Evolutionary conservation across 331 rosid species (phyloP), one percentile per base, ranked within the genome.

Genomic region (Pyracantha coccinea): DNA sequence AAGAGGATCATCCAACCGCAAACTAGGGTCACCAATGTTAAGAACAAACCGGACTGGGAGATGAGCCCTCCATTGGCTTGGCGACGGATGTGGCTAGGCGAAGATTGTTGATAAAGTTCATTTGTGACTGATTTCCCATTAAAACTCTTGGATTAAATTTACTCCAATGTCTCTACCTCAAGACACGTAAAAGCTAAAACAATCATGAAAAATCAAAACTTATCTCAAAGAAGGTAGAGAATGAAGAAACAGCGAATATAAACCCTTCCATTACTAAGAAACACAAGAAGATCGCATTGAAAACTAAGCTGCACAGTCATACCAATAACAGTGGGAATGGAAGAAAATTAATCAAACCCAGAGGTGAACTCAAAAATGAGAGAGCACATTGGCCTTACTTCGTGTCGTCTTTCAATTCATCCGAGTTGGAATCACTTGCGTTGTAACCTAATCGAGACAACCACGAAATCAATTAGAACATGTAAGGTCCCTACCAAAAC

Each of bases 371-470:
- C 44, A 53, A 75, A 32, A 14, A 0, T 61, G 47, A 33, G n/a
- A 61, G 20, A 77, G n/a, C 8, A 33, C 71, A 75, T 14, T 14
- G 77, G 64, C 62, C 38, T 87, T 68, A 74, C 78, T 82, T 82
- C 14, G 77, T 72, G 20, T 80, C 78, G 62, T 50, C 75, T 81
- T 84, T 78, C 50, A 2, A 13, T 35, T 88, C 89, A 50, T 86
- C 88, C 17, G 97, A 87, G 73, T 91, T 90, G 1, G 98, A 93
- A 69, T 93, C 96, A 71, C 97, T 93, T 60, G 85, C 97, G 6
- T 84, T 76, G 67, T 93, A 93, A 73, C 93, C 96, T 91, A 79
- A 55, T 23, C 72, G 71, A 65, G 28, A 80, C 29, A 60, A 83
- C 23, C 28, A 71, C 35, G 23, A 64, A 15, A 45, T 29, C 79